Conservation (phyloP, 2,329 filamentous ascomycete genomes). For the Fusarium hostae region DNA sequence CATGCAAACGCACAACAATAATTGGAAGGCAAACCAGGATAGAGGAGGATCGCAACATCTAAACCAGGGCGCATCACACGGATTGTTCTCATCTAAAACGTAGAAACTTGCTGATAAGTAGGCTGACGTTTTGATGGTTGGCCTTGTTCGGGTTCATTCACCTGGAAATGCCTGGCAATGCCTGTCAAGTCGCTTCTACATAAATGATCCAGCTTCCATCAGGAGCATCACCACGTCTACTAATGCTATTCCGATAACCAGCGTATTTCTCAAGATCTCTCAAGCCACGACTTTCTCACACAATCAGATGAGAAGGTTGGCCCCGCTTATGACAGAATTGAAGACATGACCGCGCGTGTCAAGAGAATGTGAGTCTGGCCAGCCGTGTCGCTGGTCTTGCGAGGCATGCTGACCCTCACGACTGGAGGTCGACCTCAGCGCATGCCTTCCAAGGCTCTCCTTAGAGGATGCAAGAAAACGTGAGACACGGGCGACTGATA, state of each 20-base stretch:
- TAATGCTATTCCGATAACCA: accelerated
- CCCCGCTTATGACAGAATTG: too few species aligned
- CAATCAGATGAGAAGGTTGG: accelerated
- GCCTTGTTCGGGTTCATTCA: background rate
- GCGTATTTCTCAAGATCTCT: background rate
- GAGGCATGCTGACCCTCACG: background rate
- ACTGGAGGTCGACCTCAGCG: background rate
- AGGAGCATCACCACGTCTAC: background rate
- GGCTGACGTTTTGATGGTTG: background rate
- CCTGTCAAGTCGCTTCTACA: background rate
- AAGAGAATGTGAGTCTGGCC: too few species aligned
- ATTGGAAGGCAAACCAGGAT: background rate
- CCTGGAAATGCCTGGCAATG: too few species aligned
- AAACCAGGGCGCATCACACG: background rate
- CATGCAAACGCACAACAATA: background rate
- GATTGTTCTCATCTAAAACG: background rate
- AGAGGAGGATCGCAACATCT: background rate
- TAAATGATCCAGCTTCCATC: background rate
- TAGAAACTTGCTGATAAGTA: background rate
- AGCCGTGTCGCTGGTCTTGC: background rate
- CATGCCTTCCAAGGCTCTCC: background rate
- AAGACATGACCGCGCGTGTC: background rate
- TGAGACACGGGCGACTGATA: accelerated
- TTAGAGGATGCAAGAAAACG: background rate
- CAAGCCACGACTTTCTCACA: background rate